Conservation (phyloP, 1,284 basidiomycete genomes). For the Microbotryum saponariae region DNA sequence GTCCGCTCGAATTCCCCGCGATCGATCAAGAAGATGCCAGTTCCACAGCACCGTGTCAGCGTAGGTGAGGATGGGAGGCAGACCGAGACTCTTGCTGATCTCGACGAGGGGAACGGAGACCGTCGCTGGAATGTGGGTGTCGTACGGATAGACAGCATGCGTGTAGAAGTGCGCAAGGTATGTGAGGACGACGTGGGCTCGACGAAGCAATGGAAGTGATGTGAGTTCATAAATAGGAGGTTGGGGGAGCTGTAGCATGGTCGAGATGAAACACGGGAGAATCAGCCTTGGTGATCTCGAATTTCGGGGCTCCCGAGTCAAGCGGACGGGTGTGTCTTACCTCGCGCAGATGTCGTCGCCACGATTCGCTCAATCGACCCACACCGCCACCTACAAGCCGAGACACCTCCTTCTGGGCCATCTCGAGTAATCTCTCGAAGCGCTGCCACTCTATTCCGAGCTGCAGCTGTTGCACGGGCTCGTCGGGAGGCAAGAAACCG, state of each 20-base stretch:
- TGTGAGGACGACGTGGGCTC: slow-evolving; percentile 75
- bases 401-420: slow-evolving; percentile 42
- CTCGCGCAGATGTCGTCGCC: slow-evolving; percentile 46
- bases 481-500: slow-evolving; percentile 81
- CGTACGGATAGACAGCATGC: slow-evolving; percentile 57
- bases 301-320: background rate
- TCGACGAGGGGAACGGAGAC: slow-evolving; percentile 72
- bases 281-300: background rate
- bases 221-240: slow-evolving; percentile 16
- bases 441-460: slow-evolving; percentile 55
- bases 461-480: slow-evolving; percentile 59
- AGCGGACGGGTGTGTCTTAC: slow-evolving; percentile 23
- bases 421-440: slow-evolving; percentile 44
- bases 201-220: slow-evolving; percentile 53
- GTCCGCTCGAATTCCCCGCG: slow-evolving; percentile 35
- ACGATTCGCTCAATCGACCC: slow-evolving; percentile 52
- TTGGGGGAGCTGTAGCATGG: slow-evolving; percentile 17
- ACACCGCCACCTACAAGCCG: slow-evolving; percentile 39
- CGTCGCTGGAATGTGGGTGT: slow-evolving; percentile 56
- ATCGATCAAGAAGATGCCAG: slow-evolving; percentile 50
- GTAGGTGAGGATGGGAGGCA: slow-evolving; percentile 87
- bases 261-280: background rate
- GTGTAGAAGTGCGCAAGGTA: slow-evolving; percentile 85
- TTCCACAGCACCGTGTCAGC: slow-evolving; percentile 92
- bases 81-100: slow-evolving; percentile 63